Conservation (phyloP, 371 early-diverging fungal genomes). For the Blastocladiella emersonii region DNA sequence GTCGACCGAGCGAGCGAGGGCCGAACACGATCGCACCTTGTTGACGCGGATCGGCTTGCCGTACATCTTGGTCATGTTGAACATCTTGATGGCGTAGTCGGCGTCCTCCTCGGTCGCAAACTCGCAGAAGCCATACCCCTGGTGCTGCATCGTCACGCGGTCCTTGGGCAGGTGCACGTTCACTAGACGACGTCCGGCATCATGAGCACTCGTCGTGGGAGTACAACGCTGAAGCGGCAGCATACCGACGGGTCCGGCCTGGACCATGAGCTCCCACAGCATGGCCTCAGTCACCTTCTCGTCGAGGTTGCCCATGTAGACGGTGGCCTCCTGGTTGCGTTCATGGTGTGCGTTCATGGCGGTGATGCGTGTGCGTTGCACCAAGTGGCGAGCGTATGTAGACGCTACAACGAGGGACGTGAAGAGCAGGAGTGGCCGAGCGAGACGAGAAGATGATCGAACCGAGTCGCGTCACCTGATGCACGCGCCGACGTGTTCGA, state of each 20-base stretch:
- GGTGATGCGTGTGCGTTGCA: no score
- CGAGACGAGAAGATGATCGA: no score
- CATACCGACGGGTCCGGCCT: slow-evolving; percentile 89
- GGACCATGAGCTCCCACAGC: slow-evolving; percentile 95
- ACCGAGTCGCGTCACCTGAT: no score
- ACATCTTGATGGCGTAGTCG: slow-evolving; percentile 88
- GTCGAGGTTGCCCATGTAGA: slow-evolving; percentile 94
- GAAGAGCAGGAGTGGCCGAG: no score
- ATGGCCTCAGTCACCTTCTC: slow-evolving; percentile 84
- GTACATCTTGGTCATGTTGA: slow-evolving; percentile 89
- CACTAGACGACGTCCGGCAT: slow-evolving; percentile 28
- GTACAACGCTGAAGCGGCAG: neutral
- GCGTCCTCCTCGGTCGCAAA: slow-evolving; percentile 89
- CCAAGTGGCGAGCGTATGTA: no score
- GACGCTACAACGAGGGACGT: no score
- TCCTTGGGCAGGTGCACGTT: slow-evolving; percentile 95
- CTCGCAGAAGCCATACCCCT: slow-evolving; percentile 94
- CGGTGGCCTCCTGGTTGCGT: slow-evolving; percentile 89
- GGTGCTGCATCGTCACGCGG: slow-evolving; percentile 84
- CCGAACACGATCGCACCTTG: slow-evolving; percentile 36
- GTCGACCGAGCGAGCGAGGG: no score
- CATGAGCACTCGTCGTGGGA: neutral
- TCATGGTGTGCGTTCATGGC: slow-evolving; percentile 18
- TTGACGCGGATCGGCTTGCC: slow-evolving; percentile 94
- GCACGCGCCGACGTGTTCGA: no score